Evolutionary conservation across 768 basidiomycete species (phyloP).

Genomic region (Auricularia sp.): DNA sequence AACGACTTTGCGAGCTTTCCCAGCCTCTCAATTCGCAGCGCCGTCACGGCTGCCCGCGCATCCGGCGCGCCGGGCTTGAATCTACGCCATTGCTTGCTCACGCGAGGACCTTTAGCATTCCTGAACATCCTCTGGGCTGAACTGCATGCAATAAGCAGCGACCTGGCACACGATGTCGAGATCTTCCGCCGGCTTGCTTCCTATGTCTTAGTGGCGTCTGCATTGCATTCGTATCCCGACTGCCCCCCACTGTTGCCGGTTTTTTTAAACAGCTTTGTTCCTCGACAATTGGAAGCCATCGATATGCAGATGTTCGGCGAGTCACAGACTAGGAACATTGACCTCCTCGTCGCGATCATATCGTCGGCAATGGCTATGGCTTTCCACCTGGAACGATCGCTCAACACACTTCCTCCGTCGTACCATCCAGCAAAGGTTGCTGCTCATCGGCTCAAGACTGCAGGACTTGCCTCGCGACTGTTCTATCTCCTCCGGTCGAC

Average conservation of each 20-base stretch:
- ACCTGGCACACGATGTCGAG: conserved; percentile 48
- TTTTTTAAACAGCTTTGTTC: conserved; percentile 60
- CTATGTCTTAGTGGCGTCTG: conserved; percentile 50
- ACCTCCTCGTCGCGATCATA: conserved; percentile 55
- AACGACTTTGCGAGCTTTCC: not conserved
- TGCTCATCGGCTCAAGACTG: conserved; percentile 24
- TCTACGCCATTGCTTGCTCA: conserved; percentile 53
- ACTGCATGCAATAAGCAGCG: conserved; percentile 35
- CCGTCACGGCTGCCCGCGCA: conserved; percentile 31
- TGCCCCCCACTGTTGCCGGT: conserved; percentile 61
- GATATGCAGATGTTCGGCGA: not conserved
- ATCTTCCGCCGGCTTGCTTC: conserved; percentile 55
- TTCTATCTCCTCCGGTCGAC: conserved; percentile 49
- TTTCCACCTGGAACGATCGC: conserved; percentile 61
- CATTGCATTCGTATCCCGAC: conserved; percentile 35
- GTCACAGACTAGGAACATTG: conserved; percentile 44
- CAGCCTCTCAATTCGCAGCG: not conserved
- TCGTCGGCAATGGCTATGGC: conserved; percentile 58
- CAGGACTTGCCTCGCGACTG: conserved; percentile 55
- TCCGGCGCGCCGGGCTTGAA: conserved; percentile 59
- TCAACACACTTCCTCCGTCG: conserved; percentile 43
- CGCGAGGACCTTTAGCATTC: conserved; percentile 50
- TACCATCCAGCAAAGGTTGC: conserved; percentile 22
- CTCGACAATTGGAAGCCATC: conserved; percentile 31
- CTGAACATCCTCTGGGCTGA: conserved; percentile 63